Base-by-base conservation (phyloP, 371 early-diverging fungal species). In the Mortierella sp. region DNA sequence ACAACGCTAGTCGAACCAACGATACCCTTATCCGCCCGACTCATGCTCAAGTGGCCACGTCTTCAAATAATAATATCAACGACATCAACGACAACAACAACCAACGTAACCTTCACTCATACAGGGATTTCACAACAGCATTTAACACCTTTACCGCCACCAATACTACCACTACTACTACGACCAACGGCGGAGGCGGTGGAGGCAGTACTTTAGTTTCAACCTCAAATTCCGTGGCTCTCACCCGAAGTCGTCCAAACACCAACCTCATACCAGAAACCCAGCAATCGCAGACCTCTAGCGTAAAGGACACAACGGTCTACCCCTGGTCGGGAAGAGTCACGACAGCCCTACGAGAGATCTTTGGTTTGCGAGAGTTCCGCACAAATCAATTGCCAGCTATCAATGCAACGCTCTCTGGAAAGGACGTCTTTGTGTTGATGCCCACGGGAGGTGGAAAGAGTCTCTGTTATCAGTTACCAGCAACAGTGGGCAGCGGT, bases 381-480 rank as follows among this genome's bases (percentile, higher is more conserved):
- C 89, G 99, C 31, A 83, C 85, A 4, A 96, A 98, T 71, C 99
- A 99, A 79, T 81, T 94, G 9, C 94, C 94, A 49, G 96, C 98
- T 4, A 96, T 99, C 79, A 93, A 96, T 67, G 91, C 95, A 0
- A 91, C 95, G 1, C 80, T 99, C 9, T 67, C 83, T 1, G 95
- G 96, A 1, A 86, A 91, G 47, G 98, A 99, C 71, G 92, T 94
- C 0, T 99, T 99, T 90, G 96, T 99, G 39, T 80, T 99, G 42
- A 99, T 99, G 99, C 99, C 99, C 2, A 99, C 99, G 1, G 99
- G 99, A 39, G 99, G 99, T 0, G 99, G 99, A 8, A 99, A 99
- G 81, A 93, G 94, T 76, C 79, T 99, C 30, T 99, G 99, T 74
- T 99, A 97, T 80, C 99, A 99, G 78, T 84, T 99, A 23, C 99